Base-by-base conservation (phyloP, 192 early-diverging fungal genomes). In the Backusella morwellensis region DNA sequence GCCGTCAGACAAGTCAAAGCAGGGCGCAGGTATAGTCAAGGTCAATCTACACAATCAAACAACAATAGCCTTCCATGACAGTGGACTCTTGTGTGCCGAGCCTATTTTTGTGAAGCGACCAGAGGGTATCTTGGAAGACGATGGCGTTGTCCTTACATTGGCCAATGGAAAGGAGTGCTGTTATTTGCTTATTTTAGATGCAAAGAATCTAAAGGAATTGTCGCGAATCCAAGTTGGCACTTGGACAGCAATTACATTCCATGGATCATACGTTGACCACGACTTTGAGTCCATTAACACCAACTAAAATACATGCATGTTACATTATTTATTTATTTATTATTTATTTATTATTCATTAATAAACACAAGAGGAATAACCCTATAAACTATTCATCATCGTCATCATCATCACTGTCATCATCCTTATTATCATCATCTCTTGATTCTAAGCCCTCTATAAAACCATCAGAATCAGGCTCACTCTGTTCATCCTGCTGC, bases 61-160 rank as follows among this genome's bases (percentile, higher is more conserved):
- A 26, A 14, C 6, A 1, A 41, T 66, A 17, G 21, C 23, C 4
- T 75, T 67, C 34, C 36, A 36, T 40, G 9, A 67, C 2, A 63
- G 66, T 17, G 74, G 74, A 44, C 66, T 29, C 44, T 19, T 40
- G 15, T 75, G 74, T 26, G 66, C 74, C 12, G 90, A 91, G 40
- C 88, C 90, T 1, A 80, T 91, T 23, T 89, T 91, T 83, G 83
- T 89, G 15, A 80, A 85, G 5, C 77, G 76, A 7, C 90, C 90
- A 0, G 80, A 86, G 12, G 79, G 66, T n/a, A 78, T 63, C 0
- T 68, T 66, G 11, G 90, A 91, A 73, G 90, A 91, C 52, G 90
- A 91, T 71, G 90, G 88, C 44, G 84, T 89, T 1, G 42, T 90
- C 14, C 66, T 90, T 34, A 84, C 79, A 15, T 74, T 90, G 67